Conservation (phyloP, 768 basidiomycete genomes). For the Tephrocybe sp. region DNA sequence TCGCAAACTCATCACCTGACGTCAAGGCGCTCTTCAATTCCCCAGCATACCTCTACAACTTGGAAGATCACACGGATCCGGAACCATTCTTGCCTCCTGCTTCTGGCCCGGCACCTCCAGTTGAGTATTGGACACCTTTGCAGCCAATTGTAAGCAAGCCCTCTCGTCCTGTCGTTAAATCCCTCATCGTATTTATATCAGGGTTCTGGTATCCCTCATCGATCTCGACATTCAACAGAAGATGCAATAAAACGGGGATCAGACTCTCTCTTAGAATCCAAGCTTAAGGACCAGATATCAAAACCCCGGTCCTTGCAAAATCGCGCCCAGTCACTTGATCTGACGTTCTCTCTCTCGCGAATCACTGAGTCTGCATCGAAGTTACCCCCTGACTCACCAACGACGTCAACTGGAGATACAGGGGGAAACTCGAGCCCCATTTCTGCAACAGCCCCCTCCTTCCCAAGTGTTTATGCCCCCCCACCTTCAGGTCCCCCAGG, state of each 20-base stretch:
- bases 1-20: slow-evolving; percentile 89
- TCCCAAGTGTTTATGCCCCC: slow-evolving; percentile 82
- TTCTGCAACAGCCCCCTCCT: slow-evolving; percentile 73
- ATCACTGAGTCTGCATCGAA: slow-evolving; percentile 67
- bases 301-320: slow-evolving; percentile 84
- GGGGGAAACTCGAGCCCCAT: slow-evolving; percentile 79
- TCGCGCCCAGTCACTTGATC: slow-evolving; percentile 86
- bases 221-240: slow-evolving; percentile 61
- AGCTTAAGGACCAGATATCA: slow-evolving; percentile 70
- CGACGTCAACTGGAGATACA: slow-evolving; percentile 71
- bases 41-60: slow-evolving; percentile 77
- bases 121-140: slow-evolving; percentile 76
- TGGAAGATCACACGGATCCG: slow-evolving; percentile 68
- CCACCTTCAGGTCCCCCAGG: slow-evolving; percentile 24
- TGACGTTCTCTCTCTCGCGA: slow-evolving; percentile 80
- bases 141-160: slow-evolving; percentile 63
- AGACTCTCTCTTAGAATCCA: slow-evolving; percentile 80
- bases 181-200: slow-evolving; percentile 19
- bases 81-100: slow-evolving; percentile 52
- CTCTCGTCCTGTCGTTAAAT: slow-evolving; percentile 10
- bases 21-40: slow-evolving; percentile 94
- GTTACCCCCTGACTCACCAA: slow-evolving; percentile 72
- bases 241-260: slow-evolving; percentile 80
- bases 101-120: slow-evolving; percentile 35
- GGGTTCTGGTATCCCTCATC: slow-evolving; percentile 69